phyloP scores from a whole-genome alignment of 805 yeast genomes.

The Candida piceae region DNA sequence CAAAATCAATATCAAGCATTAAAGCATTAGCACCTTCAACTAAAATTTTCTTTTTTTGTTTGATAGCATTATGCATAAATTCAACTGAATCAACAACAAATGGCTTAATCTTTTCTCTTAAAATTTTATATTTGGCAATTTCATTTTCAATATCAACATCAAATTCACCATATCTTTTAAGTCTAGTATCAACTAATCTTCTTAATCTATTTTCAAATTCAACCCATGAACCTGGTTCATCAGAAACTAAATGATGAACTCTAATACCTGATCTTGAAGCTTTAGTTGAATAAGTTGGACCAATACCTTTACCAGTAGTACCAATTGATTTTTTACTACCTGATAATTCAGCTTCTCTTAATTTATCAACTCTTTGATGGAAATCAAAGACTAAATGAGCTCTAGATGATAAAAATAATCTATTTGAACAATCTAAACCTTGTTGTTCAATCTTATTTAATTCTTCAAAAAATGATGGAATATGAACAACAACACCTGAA shows the following conservation, averaged over 20 bases:
- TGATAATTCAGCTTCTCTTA: constrained; percentile 88
- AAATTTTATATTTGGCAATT: constrained; percentile 67
- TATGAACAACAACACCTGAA: constrained; percentile 92
- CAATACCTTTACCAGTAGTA: constrained; percentile 98
- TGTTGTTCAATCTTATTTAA: constrained; percentile 73
- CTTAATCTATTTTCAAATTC: constrained; percentile 77
- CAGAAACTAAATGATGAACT: constrained; percentile 90
- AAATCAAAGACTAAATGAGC: constrained; percentile 96
- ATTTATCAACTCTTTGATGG: constrained; percentile 95
- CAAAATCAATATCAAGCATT: constrained; percentile 96
- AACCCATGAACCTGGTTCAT: constrained; percentile 88
- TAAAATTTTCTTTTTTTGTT: constrained; percentile 74
- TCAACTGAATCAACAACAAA: constrained; percentile 91
- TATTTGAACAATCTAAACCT: constrained; percentile 69
- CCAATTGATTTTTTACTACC: constrained; percentile 83
- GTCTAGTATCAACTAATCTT: constrained; percentile 75
- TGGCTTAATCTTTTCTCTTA: constrained; percentile 73
- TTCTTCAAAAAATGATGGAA: constrained; percentile 89
- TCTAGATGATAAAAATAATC: constrained; percentile 85
- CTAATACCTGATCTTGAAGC: constrained; percentile 95
- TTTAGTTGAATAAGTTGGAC: constrained; percentile 96
- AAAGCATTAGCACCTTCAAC: constrained; percentile 98
- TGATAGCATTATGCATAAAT: constrained; percentile 74
- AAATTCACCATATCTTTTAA: constrained; percentile 88
- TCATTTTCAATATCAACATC: constrained; percentile 83